These are phyloP conservation scores for Oehlia diaphana DNA, from an alignment of 192 early-diverging fungal species.

Conservation along the genomic window DNA sequence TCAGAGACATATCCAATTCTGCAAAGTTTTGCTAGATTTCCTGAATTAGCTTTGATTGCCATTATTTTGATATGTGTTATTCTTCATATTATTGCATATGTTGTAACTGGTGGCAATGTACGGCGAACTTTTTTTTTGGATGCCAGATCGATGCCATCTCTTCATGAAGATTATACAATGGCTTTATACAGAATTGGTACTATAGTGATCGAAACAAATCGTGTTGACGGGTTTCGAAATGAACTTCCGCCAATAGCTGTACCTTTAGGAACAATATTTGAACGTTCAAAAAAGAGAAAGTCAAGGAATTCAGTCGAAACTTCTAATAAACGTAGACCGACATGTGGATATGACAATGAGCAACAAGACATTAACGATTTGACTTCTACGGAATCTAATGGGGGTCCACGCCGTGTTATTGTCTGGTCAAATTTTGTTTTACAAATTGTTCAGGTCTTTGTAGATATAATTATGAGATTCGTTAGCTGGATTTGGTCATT, in stretches of 20 bases:
- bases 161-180: constrained; percentile 45
- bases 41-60: constrained; percentile 45
- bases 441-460: constrained; percentile 4
- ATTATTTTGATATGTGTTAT: constrained; percentile 45
- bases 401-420: constrained; percentile 9
- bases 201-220: constrained; percentile 42
- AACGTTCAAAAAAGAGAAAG: constrained; percentile 24
- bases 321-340: constrained; percentile 16
- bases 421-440: constrained; percentile 21
- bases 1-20: constrained; percentile 41
- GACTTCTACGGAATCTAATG: constrained; percentile 14
- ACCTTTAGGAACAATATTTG: constrained; percentile 44
- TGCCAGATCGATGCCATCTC: constrained; percentile 36
- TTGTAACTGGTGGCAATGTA: constrained; percentile 47
- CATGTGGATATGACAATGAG: constrained; percentile 31
- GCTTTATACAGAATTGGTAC: constrained; percentile 49
- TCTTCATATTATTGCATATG: constrained; percentile 41
- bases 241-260: constrained; percentile 43
- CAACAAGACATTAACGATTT: constrained; percentile 20
- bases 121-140: constrained; percentile 47
- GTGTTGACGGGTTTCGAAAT: constrained; percentile 45
- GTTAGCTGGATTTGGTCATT: not conserved
- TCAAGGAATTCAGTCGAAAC: not conserved
- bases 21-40: constrained; percentile 44
- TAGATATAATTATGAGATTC: not conserved